A percentile compares a stretch with the other conserved stretches of the same genome.
These are phyloP conservation scores for Globisporangium orthogonon DNA, from an alignment of 352 stramenopile species.

Conservation along the genomic window DNA sequence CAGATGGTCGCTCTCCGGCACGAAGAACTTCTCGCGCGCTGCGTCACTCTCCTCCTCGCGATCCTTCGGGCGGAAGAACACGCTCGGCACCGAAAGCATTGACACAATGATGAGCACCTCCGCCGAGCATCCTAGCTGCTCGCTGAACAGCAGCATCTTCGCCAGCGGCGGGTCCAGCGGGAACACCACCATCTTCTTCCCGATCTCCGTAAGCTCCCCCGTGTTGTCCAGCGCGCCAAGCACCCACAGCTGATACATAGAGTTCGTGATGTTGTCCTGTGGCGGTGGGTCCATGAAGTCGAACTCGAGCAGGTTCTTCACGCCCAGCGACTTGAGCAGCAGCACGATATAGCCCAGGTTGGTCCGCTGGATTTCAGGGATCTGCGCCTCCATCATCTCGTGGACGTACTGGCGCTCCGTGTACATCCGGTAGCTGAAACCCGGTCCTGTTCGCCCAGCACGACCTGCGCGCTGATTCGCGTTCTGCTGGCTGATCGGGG, in stretches of 20 bases:
- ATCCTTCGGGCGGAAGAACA: slow-evolving; percentile 97
- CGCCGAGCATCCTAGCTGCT: slow-evolving; percentile 90
- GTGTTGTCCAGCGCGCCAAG: slow-evolving; percentile 97
- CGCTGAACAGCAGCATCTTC: slow-evolving; percentile 96
- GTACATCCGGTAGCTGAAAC: slow-evolving; percentile 95
- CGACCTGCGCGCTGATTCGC: slow-evolving; percentile 95
- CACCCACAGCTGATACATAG: slow-evolving; percentile 98
- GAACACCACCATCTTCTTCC: slow-evolving; percentile 98
- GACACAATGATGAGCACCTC: slow-evolving; percentile 96
- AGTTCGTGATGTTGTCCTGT: slow-evolving; percentile 96
- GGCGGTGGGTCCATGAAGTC: slow-evolving; percentile 99
- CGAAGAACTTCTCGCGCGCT: slow-evolving; percentile 98
- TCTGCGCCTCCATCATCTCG: slow-evolving; percentile 96
- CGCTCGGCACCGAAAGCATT: slow-evolving; percentile 96
- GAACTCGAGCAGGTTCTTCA: slow-evolving; percentile 95
- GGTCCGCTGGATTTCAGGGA: slow-evolving; percentile 97
- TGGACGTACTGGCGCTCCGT: slow-evolving; percentile 96
- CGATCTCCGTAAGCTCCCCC: slow-evolving; percentile 93
- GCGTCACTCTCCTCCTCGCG: slow-evolving; percentile 97
- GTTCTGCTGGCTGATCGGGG: slow-evolving; percentile 95
- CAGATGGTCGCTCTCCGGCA: slow-evolving; percentile 97
- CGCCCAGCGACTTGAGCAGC: slow-evolving; percentile 96
- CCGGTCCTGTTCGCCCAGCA: slow-evolving; percentile 87
- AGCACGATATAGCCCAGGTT: slow-evolving; percentile 97
- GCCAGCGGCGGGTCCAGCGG: slow-evolving; percentile 94